Evolutionary conservation across 2,329 filamentous ascomycete species (phyloP).

Genomic region (Phyllosticta citribraziliensis): DNA sequence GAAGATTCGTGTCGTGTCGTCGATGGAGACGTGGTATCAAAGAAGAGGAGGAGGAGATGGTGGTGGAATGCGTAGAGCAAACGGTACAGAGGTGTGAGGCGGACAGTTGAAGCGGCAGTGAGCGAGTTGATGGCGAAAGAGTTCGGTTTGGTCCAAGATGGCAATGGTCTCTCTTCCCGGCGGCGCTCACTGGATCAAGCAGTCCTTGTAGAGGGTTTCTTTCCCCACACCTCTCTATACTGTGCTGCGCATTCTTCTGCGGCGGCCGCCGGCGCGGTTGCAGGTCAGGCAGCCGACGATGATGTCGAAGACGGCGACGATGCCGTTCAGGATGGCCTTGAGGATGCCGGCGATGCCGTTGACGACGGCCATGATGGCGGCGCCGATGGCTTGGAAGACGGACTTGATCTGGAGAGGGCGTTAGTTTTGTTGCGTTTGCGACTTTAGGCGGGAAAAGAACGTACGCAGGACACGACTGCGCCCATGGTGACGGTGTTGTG

Average conservation of each 20-base stretch:
- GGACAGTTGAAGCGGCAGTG: neutral
- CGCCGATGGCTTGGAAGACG: conserved; percentile 38
- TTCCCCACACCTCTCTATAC: conserved; percentile 11
- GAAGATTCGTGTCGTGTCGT: neutral
- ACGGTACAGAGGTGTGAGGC: neutral
- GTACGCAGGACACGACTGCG: conserved; percentile 74
- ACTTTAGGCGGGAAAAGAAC: conserved; percentile 26
- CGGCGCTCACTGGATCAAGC: neutral
- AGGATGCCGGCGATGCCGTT: conserved; percentile 36
- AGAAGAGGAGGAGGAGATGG: too few relatives aligned
- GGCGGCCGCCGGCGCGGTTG: conserved; percentile 32
- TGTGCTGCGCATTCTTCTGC: conserved; percentile 22
- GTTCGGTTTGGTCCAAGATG: neutral
- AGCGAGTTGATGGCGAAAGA: neutral
- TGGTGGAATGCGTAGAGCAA: neutral
- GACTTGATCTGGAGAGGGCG: conserved; percentile 25
- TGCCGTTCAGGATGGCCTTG: conserved; percentile 40
- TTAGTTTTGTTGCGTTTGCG: conserved; percentile 14
- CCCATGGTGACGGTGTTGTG: conserved; percentile 52
- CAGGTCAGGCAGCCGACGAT: conserved; percentile 42
- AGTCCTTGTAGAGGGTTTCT: neutral
- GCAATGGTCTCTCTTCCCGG: neutral
- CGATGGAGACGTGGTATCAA: neutral
- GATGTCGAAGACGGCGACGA: conserved; percentile 40
- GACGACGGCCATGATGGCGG: conserved; percentile 38